Percentiles rank a stretch among this genome's conserved stretches.
Evolutionary conservation across 73 alveolate genomes (phyloP).

Genomic region (Paramecium tetraurelia): DNA sequence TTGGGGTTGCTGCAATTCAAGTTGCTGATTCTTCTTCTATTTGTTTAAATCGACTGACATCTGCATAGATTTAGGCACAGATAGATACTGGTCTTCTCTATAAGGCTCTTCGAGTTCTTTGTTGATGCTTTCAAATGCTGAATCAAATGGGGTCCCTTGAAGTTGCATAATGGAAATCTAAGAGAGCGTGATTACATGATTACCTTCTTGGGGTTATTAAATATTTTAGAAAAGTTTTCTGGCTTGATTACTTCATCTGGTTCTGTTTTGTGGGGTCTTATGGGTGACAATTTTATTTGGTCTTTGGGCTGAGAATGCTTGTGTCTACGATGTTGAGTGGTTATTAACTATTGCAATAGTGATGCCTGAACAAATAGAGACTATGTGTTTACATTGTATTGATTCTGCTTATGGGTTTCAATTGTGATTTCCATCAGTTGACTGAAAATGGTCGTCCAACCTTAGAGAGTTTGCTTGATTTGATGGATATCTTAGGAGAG

Average conservation of each 20-base stretch:
- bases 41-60: constrained; percentile 1
- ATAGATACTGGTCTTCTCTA: not conserved
- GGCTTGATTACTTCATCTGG: not conserved
- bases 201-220: constrained; percentile 6
- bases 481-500: not conserved
- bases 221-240: not conserved
- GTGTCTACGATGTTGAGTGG: not conserved
- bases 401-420: not conserved
- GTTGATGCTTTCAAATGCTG: constrained; percentile 8
- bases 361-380: not conserved
- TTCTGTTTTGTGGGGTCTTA: constrained; percentile 3
- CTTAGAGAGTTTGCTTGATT: not conserved
- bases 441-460: constrained; percentile 7
- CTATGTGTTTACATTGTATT: not conserved
- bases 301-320: not conserved
- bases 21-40: not conserved
- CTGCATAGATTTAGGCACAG: not conserved
- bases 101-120: constrained; percentile 3
- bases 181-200: not conserved
- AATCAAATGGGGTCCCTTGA: constrained; percentile 30
- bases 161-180: constrained; percentile 19
- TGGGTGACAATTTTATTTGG: not conserved
- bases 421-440: constrained; percentile 11
- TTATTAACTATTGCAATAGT: not conserved
- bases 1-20: not conserved